Base-by-base conservation (phyloP, 371 early-diverging fungal genomes). In the Dichotomocladium elegans region DNA sequence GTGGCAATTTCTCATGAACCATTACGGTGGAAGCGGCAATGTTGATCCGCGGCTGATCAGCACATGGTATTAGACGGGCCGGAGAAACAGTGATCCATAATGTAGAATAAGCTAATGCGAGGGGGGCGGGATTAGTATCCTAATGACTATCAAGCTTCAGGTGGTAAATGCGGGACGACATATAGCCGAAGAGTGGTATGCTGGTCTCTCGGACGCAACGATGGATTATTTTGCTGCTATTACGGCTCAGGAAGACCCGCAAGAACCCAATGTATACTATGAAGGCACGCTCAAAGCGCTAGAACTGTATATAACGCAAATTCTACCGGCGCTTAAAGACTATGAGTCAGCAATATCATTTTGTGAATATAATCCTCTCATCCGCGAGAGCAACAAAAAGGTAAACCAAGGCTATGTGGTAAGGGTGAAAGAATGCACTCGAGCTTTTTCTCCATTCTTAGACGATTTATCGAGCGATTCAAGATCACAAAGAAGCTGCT, bases 341-440 rank as follows among this genome's bases (percentile, higher is more conserved):
- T 76, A 54, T 55, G 70, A 70, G 27, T 65, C 76, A 8, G 70
- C 72, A 21, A 41, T 50, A 6, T 45, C 59, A 12, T 76, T 76
- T 48, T 17, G 72, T 12, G 56, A 76, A 27, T 76, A 70, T 28
- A 76, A 76, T 33, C 31, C 68, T 12, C 47, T 65, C 9, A 17
- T 72, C 9, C 26, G 60, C 3, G 68, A 70, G 12, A 45, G 60
- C 10, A 59, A 61, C 47, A 70, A 64, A 48, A 51, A 65, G 63
- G 76, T 75, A 69, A 50, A 41, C 17, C n/a, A n/a, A n/a, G n/a
- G n/a, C n/a, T n/a, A n/a, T n/a, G n/a, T n/a, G n/a, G 25, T 25
- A 27, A 55, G 9, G 7, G 15, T 31, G 33, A 11, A 43, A 46
- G 27, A n/a, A 63, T 55, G 8, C 19, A 30, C 10, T 31, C 11